phyloP scores from a whole-genome alignment of 2,329 filamentous ascomycete genomes.

The Cladobotryum mycophilum region DNA sequence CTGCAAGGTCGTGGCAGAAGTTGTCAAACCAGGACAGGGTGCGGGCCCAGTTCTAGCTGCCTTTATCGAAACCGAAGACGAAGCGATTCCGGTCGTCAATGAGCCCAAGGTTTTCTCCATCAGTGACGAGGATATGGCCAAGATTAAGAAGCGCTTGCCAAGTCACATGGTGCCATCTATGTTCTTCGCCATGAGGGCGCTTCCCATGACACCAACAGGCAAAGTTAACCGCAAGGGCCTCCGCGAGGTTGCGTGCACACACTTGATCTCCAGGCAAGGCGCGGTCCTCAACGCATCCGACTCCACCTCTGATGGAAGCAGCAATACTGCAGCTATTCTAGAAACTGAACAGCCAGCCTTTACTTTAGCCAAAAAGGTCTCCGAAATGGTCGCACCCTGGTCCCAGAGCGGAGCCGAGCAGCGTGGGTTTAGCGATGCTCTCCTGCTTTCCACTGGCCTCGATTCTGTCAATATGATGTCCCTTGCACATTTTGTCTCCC shows the following conservation, averaged over 20 bases:
- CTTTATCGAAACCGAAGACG: neutral
- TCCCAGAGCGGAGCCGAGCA: too few relatives aligned
- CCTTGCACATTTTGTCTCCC: too few relatives aligned
- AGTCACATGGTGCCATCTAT: slow-evolving; percentile 36
- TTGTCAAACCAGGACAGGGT: neutral
- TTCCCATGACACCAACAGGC: slow-evolving; percentile 22
- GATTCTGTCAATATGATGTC: too few relatives aligned
- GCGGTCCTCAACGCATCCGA: too few relatives aligned
- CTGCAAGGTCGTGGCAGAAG: neutral
- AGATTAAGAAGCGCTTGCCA: slow-evolving; percentile 10
- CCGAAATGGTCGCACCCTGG: too few relatives aligned
- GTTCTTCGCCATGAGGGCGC: slow-evolving; percentile 31
- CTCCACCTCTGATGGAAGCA: too few relatives aligned
- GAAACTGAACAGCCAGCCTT: too few relatives aligned
- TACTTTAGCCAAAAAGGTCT: too few relatives aligned
- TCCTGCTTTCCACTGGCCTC: too few relatives aligned
- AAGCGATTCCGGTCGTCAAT: slow-evolving; percentile 2
- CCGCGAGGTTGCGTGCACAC: neutral
- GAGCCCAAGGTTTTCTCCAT: neutral
- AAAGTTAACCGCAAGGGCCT: slow-evolving; percentile 5
- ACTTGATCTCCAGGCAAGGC: too few relatives aligned
- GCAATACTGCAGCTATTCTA: too few relatives aligned
- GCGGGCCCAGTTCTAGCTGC: neutral
- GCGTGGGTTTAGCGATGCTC: too few relatives aligned
- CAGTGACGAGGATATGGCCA: neutral